phyloP scores from a whole-genome alignment of 768 basidiomycete genomes.

The Lentinula sp. region DNA sequence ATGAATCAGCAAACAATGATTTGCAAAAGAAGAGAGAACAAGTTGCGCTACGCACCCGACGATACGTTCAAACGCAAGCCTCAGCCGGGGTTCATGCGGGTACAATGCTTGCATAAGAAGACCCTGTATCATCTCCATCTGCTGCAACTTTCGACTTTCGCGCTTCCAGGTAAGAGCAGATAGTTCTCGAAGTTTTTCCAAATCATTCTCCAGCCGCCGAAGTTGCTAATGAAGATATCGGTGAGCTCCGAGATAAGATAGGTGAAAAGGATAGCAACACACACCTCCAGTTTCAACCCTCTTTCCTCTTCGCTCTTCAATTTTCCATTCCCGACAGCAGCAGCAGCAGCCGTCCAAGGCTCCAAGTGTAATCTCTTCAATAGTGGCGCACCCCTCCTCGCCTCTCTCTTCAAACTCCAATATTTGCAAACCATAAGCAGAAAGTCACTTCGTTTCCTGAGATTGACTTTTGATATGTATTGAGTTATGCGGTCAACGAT shows the following conservation, averaged over 20 bases:
- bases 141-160: slow-evolving; percentile 73
- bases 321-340: slow-evolving; percentile 32
- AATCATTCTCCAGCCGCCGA: slow-evolving; percentile 63
- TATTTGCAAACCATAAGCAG: slow-evolving; percentile 78
- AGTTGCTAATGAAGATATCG: slow-evolving; percentile 32
- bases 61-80: slow-evolving; percentile 65
- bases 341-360: slow-evolving; percentile 84
- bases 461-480: slow-evolving; percentile 63
- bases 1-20: not conserved
- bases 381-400: slow-evolving; percentile 86
- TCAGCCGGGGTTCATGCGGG: slow-evolving; percentile 54
- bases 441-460: slow-evolving; percentile 76
- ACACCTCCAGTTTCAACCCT: slow-evolving; percentile 71
- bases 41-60: slow-evolving; percentile 44
- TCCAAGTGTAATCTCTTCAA: slow-evolving; percentile 91
- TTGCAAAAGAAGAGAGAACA: not conserved
- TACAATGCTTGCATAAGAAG: slow-evolving; percentile 62
- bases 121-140: slow-evolving; percentile 59
- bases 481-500: slow-evolving; percentile 74
- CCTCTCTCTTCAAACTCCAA: slow-evolving; percentile 97
- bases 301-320: slow-evolving; percentile 80
- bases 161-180: slow-evolving; percentile 67
- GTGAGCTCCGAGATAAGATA: not conserved
- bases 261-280: slow-evolving; percentile 15
- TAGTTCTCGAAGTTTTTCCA: slow-evolving; percentile 65